These are phyloP conservation scores for Platanus orientalis DNA, from an alignment of 164 flowering plant species.

Conservation along the genomic window DNA sequence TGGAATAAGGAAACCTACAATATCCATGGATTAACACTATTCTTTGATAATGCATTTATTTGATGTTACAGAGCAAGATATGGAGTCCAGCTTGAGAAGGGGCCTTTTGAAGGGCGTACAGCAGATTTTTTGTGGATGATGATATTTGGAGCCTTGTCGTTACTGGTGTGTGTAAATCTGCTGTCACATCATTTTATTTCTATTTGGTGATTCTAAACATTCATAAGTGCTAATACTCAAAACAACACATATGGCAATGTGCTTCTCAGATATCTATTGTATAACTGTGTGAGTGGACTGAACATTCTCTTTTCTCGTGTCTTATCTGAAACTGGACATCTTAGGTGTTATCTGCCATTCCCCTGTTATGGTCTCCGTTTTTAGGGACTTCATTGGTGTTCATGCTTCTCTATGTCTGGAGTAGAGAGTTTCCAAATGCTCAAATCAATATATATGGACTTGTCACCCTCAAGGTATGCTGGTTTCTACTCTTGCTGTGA, in stretches of 20 bases:
- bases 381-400: constrained; percentile 73
- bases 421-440: constrained; percentile 83
- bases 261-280: not conserved
- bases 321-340: not conserved
- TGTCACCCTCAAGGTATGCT: constrained; percentile 47
- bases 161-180: constrained; percentile 51
- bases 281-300: not conserved
- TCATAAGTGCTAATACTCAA: not conserved
- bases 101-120: constrained; percentile 81
- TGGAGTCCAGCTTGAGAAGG: constrained; percentile 89
- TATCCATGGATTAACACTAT: not conserved
- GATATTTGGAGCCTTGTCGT: constrained; percentile 70
- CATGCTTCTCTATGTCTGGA: constrained; percentile 89
- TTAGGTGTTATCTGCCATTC: constrained; percentile 39
- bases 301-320: not conserved
- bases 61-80: constrained; percentile 67
- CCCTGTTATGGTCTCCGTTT: constrained; percentile 41
- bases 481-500: not conserved
- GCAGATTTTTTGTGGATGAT: constrained; percentile 99
- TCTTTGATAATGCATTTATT: constrained; percentile 6
- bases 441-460: constrained; percentile 76
- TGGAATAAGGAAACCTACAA: not conserved
- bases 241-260: not conserved
- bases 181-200: not conserved
- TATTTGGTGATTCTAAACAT: not conserved